A percentile compares a stretch with the other conserved stretches of the same genome.
Evolutionary conservation across 1,139 yeast genomes (phyloP).

Genomic region (Trichomonascaceae sp.): DNA sequence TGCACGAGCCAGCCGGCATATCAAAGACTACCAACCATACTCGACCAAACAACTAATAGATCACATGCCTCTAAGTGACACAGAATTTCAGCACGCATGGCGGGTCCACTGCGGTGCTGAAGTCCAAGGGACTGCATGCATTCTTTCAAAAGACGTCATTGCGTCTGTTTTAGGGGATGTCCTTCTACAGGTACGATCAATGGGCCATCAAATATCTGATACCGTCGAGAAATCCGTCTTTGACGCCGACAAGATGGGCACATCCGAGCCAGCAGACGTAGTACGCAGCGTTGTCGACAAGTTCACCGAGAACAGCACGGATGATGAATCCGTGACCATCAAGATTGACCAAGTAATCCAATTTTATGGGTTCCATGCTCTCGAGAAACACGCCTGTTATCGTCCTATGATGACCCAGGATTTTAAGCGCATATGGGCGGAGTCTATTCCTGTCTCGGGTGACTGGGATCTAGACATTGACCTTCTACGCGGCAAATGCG

Average conservation of each 20-base stretch:
- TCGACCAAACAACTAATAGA: conserved; percentile 31
- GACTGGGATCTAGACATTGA: conserved; percentile 41
- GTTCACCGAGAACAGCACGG: conserved; percentile 29
- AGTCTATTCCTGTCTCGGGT: conserved; percentile 13
- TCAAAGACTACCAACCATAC: conserved; percentile 7
- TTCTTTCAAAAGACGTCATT: conserved; percentile 27
- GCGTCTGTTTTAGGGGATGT: conserved; percentile 31
- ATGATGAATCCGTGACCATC: background rate
- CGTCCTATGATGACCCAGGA: conserved; percentile 11
- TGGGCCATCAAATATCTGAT: conserved; percentile 24
- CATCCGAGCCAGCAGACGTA: conserved; percentile 24
- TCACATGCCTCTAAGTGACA: conserved; percentile 42
- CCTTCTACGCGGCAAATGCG: conserved; percentile 42
- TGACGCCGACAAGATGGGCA: conserved; percentile 17
- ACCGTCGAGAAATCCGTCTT: conserved; percentile 17
- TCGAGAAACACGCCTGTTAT: conserved; percentile 27
- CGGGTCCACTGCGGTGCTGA: conserved; percentile 43
- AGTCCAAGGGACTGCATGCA: conserved; percentile 29
- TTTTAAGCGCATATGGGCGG: conserved; percentile 14
- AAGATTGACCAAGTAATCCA: conserved; percentile 38
- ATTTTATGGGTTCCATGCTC: conserved; percentile 35
- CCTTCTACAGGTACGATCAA: conserved; percentile 39
- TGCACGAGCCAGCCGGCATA: conserved; percentile 1
- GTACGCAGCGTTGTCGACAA: conserved; percentile 35
- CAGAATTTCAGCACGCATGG: conserved; percentile 45